Base-by-base conservation (phyloP, 768 basidiomycete species). In the Termitomyces sp. region DNA sequence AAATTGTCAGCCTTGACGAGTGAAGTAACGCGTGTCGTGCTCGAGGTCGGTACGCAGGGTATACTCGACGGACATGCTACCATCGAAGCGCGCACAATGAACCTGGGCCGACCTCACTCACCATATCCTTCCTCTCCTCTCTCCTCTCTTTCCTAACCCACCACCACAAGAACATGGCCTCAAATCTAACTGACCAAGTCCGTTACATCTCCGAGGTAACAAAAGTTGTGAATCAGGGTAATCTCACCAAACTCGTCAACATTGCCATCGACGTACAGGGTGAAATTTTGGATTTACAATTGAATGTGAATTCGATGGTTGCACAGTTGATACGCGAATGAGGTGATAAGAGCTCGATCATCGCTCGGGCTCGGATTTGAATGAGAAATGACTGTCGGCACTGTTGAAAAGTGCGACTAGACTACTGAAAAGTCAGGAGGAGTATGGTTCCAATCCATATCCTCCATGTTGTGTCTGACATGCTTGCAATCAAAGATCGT, bases 191-290 rank as follows among this genome's bases (percentile, higher is more conserved):
- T 2, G 85, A 89, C 69, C 91, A 94, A 80, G 92, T 94, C 56
- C 87, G 95, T 38, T 92, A 91, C 40, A 97, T 96, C 68, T 94
- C 93, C 3, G 92, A 94, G 69, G 90, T 94, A 53, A 93, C 91
- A 11, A 92, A 90, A 38, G 90, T 91, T 5, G 93, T 96, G 59
- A 93, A 94, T 1, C 76, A 85, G 56, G 95, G 95, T n/a, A 94
- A 96, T 71, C 74, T 97, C 53, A 83, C 81, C 66, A 88, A 91
- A 69, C 85, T 86, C 32, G 94, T 96, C 70, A 86, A 93, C 20
- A 20, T 20, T 20, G 20, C 0, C 63, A 94, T 96, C 60, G 92
- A 96, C 66, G 95, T 95, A 12, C 89, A 94, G 67, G 95, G 95
- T 49, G 96, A 98, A 77, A 95, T 98, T 85, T 83, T 94, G 29